phyloP scores from a whole-genome alignment of 805 yeast genomes.

The Huiozyma naganishii region DNA sequence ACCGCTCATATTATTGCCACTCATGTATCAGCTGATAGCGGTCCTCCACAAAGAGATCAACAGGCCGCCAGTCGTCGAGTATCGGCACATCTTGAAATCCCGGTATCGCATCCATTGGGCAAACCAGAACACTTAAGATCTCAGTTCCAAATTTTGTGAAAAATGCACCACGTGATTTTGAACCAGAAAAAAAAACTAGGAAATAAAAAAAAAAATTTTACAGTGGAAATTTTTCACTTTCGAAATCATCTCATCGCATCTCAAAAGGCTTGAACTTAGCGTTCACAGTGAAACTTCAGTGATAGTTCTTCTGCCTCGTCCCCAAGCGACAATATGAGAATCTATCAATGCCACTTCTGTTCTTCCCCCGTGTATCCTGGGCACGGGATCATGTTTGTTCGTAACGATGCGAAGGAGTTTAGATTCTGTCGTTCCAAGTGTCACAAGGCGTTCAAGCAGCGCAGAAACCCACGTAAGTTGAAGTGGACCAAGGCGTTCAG shows the following conservation, averaged over 20 bases:
- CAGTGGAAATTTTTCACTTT: background rate
- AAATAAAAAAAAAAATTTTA: background rate
- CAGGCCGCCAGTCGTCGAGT: too few relatives aligned
- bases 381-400: constrained; percentile 94
- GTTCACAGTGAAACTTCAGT: background rate
- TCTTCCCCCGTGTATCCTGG: constrained; percentile 93
- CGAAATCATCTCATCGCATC: constrained; percentile 18
- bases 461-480: constrained; percentile 96
- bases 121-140: too few relatives aligned
- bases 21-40: too few relatives aligned
- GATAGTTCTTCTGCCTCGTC: background rate
- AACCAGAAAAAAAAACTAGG: background rate
- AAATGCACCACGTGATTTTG: too few relatives aligned
- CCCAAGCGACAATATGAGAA: constrained; percentile 46
- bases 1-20: too few relatives aligned
- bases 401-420: constrained; percentile 97
- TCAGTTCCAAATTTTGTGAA: too few relatives aligned
- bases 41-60: too few relatives aligned
- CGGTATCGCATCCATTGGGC: background rate
- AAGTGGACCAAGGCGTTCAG: constrained; percentile 99
- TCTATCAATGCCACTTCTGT: constrained; percentile 89
- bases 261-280: constrained; percentile 1
- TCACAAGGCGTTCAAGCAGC: constrained; percentile 93
- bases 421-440: constrained; percentile 96
- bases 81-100: too few relatives aligned